These are phyloP conservation scores for Nicotiana tabacum DNA, from an alignment of 257 asterid genomes.

Conservation along the genomic window DNA sequence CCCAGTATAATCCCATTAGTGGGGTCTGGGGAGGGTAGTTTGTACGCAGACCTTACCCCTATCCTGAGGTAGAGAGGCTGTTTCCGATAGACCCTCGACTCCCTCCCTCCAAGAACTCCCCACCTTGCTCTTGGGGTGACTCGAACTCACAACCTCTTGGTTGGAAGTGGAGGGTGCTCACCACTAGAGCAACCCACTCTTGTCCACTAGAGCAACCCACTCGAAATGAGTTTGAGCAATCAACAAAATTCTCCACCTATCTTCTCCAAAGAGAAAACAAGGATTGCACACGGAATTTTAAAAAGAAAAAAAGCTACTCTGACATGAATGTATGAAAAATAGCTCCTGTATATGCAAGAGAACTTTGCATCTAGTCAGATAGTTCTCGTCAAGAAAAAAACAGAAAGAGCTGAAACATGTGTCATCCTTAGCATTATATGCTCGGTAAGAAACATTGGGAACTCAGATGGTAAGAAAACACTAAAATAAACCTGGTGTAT, in stretches of 20 bases:
- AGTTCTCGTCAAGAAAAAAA: not conserved
- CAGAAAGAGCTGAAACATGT: not conserved
- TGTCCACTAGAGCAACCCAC: no score
- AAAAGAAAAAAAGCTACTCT: not conserved
- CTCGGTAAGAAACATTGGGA: not conserved
- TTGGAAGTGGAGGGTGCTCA: no score
- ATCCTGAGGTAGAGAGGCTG: no score
- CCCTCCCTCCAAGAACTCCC: no score
- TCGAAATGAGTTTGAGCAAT: conserved; percentile 3
- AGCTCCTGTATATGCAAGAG: not conserved
- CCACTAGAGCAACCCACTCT: no score
- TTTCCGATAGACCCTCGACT: no score
- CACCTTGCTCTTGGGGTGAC: no score
- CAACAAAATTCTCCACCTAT: not conserved
- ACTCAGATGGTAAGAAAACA: conserved; percentile 1
- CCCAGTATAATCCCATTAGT: no score
- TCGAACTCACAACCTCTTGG: no score
- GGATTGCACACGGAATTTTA: not conserved
- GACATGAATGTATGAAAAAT: not conserved
- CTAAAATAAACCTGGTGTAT: not conserved
- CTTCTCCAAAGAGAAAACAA: not conserved
- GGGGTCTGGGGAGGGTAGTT: no score
- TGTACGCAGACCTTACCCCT: no score
- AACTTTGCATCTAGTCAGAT: not conserved
- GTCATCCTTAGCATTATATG: not conserved